Evolutionary conservation across 805 yeast species (phyloP).

Genomic region (Candida alai): DNA sequence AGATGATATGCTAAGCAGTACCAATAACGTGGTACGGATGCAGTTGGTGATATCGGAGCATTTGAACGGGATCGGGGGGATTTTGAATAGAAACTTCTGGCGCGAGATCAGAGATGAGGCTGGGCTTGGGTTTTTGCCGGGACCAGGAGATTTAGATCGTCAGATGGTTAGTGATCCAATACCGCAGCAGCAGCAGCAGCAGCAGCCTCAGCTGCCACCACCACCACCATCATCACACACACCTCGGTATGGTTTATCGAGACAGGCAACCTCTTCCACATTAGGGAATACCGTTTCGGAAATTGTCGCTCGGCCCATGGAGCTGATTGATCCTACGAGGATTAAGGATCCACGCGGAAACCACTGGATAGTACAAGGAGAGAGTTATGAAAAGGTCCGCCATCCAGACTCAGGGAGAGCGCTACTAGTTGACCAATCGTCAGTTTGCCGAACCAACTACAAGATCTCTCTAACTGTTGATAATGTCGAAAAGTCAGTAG

Average conservation of each 20-base stretch:
- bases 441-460: conserved; percentile 21
- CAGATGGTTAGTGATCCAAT: too few relatives aligned
- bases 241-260: too few relatives aligned
- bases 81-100: conserved; percentile 23
- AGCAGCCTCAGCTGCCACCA: too few relatives aligned
- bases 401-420: conserved; percentile 1
- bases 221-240: too few relatives aligned
- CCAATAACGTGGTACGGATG: conserved; percentile 12
- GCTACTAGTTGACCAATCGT: conserved; percentile 24
- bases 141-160: too few relatives aligned
- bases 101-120: conserved; percentile 15
- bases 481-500: conserved; percentile 11
- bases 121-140: background rate
- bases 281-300: too few relatives aligned
- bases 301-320: background rate
- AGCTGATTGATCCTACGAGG: conserved; percentile 18
- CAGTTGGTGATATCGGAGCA: conserved; percentile 12
- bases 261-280: too few relatives aligned
- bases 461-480: conserved; percentile 19
- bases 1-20: conserved; percentile 7
- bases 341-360: conserved; percentile 17
- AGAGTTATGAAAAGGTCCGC: conserved; percentile 19
- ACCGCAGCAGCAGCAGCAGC: too few relatives aligned
- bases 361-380: conserved; percentile 24
- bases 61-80: conserved; percentile 20